Base-by-base conservation (phyloP, 1,284 basidiomycete genomes). In the Microbotryomycetes sp. region DNA sequence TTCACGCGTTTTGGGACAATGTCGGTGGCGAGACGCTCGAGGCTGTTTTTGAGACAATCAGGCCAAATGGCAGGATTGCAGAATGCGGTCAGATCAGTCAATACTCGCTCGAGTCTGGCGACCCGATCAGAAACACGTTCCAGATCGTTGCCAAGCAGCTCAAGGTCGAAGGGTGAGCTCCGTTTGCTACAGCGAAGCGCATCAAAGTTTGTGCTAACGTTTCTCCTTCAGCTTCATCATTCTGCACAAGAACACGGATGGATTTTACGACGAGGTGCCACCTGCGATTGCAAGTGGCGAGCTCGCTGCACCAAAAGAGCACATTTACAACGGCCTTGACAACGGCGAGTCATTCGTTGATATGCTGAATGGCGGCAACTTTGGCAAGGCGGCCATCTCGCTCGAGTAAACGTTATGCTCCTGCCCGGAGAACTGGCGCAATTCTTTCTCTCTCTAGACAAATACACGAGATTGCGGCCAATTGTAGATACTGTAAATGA, bases 81-180 rank as follows among this genome's bases (percentile, higher is more conserved):
- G 27, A 21, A 53, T 56, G 16, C 51, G 23, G 16, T 29, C 29
- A 26, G 23, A 29, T 45, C 18, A 4, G 15, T 16, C 59, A 23
- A 61, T 64, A 4, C 26, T 21, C 27, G 50, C 54, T 60, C 1
- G 74, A 75, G 52, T 75, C 61, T 45, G 35, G 35, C 3, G 69
- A 75, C 53, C 76, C 76, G 11, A 63, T 80, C 30, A 74, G 73
- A 58, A 78, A 77, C 71, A 74, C 75, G 58, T 72, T 75, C 55
- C 71, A 79, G 61, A 77, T 96, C 60, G 88, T 94, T 70, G 74
- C 81, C 1, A 85, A 87, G 75, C 82, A 88, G 54, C 85, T 86
- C 13, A 85, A 79, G 52, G 82, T 91, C 2, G 78, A 88, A 75
- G 91, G 90, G 7, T 94, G 91, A 76, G 80, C 90, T 68, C n/a